Base-by-base conservation (phyloP, 2,329 filamentous ascomycete genomes). In the Tolypocladium pustulatum region DNA sequence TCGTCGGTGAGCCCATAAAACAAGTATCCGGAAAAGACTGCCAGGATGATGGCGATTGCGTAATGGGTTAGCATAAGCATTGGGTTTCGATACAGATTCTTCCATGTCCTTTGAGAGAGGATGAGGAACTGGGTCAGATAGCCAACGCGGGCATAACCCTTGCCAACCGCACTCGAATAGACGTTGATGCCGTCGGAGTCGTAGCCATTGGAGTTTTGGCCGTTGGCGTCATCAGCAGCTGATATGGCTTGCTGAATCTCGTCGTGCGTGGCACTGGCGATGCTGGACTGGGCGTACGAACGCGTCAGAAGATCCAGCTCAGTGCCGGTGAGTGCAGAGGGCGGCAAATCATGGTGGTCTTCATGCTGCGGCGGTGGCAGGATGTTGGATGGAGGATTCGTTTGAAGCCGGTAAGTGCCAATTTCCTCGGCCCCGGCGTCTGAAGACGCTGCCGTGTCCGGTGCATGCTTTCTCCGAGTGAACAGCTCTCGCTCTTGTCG, bases 51-150 rank as follows among this genome's bases (percentile, higher is more conserved):
- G 9, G 94, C 91, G 65, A 97, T 97, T 41, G 94, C 94, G 70
- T 97, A 99, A 74, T 99, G 94, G 0, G 92, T 97, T 59, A 99
- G 82, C 94, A 99, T 99, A 60, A 99, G 78, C 83, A 97, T 92
- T 1, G 94, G 94, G 71, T 99, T 97, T 59, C 94, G 87, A 77
- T 99, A 97, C 8, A 99, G 81, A 69, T 99, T 99, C 69, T 89
- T 91, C 93, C 93, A 99, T 0, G 94, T 99, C 53, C 94, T 85
- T 66, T 86, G 82, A 0, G 93, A 96, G 15, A 99, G 79, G 65
- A 99, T 97, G 58, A 87, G 69, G 73, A 99, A 97, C 72, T 99
- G 94, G 51, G 87, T 81, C 10, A 82, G 67, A 64, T 92, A 86
- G 54, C 93, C 86, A 59, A 97, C 81, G 60, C 94, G 90, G 59